A percentile compares a stretch with the other conserved stretches of the same genome.
Conservation (phyloP, 2,329 filamentous ascomycete species). For the Drechslerella coelobrocha region DNA sequence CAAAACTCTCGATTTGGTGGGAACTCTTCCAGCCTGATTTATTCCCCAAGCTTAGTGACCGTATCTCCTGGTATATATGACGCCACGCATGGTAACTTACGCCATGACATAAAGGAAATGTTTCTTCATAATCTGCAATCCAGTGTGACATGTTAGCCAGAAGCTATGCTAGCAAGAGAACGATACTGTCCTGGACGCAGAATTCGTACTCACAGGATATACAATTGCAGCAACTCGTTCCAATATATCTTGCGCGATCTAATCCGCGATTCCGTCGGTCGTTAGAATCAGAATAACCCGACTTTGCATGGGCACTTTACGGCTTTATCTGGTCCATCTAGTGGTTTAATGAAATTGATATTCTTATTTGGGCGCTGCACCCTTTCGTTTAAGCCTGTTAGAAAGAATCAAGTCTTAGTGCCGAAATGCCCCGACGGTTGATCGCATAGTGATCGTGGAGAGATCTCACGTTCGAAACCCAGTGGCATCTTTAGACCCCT, state of each 20-base stretch:
- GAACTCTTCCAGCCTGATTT: conserved; percentile 74
- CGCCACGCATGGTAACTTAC: conserved; percentile 20
- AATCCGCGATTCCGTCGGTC: neutral
- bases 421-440: neutral
- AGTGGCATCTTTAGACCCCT: conserved; percentile 50
- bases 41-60: conserved; percentile 58
- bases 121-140: conserved; percentile 67
- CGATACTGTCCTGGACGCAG: too few species aligned
- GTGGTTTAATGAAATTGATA: conserved; percentile 84
- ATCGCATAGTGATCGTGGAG: neutral
- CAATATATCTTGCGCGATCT: conserved; percentile 71
- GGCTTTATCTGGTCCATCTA: conserved; percentile 69
- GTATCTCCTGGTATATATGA: neutral
- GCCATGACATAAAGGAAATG: conserved; percentile 71
- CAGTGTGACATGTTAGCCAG: neutral
- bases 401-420: neutral
- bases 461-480: conserved; percentile 52
- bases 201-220: conserved; percentile 67
- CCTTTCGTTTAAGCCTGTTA: conserved; percentile 70
- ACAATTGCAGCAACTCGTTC: conserved; percentile 74
- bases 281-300: neutral
- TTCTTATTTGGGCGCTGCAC: conserved; percentile 75
- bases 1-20: conserved; percentile 81
- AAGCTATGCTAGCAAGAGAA: neutral
- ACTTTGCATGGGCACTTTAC: conserved; percentile 1